Evolutionary conservation across 2,329 filamentous ascomycete species (phyloP).

Genomic region (Didymella pinodella): DNA sequence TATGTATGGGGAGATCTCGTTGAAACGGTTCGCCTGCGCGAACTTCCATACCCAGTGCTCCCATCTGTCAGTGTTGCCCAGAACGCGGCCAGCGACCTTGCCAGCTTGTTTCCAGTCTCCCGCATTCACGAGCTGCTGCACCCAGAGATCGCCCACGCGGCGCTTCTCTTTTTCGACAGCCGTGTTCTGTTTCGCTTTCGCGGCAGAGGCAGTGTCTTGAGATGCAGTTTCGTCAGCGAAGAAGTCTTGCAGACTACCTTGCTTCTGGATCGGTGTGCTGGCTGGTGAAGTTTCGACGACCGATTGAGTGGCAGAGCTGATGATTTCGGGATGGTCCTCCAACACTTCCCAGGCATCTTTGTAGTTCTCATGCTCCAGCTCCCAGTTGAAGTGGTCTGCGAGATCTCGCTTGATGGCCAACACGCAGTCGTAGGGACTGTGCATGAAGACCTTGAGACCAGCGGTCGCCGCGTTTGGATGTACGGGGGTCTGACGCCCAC

Average conservation of each 20-base stretch:
- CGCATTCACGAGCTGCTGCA: constrained; percentile 80
- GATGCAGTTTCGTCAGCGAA: constrained; percentile 73
- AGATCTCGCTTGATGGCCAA: constrained; percentile 87
- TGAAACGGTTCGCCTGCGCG: constrained; percentile 82
- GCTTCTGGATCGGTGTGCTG: constrained; percentile 55
- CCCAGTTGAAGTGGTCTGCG: constrained; percentile 84
- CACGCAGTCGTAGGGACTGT: constrained; percentile 97
- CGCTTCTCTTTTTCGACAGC: constrained; percentile 85
- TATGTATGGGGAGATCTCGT: constrained; percentile 87
- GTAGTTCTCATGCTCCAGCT: constrained; percentile 81
- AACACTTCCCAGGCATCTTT: constrained; percentile 88
- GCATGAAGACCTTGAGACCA: constrained; percentile 86
- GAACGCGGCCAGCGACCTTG: constrained; percentile 80
- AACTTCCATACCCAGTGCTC: constrained; percentile 97
- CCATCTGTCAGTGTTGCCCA: constrained; percentile 82
- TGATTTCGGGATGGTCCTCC: constrained; percentile 82
- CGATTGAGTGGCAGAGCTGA: constrained; percentile 53
- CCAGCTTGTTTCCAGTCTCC: constrained; percentile 81
- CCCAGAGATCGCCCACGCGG: constrained; percentile 90
- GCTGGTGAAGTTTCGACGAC: constrained; percentile 51
- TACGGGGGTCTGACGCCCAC: constrained; percentile 38
- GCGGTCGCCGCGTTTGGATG: constrained; percentile 61
- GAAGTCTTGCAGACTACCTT: constrained; percentile 67
- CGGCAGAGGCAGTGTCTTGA: constrained; percentile 69
- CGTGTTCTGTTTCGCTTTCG: constrained; percentile 64